Evolutionary conservation across 768 basidiomycete genomes (phyloP), one percentile per base, ranked within the genome.

Genomic region (Hygrophoropsis aurantiaca): DNA sequence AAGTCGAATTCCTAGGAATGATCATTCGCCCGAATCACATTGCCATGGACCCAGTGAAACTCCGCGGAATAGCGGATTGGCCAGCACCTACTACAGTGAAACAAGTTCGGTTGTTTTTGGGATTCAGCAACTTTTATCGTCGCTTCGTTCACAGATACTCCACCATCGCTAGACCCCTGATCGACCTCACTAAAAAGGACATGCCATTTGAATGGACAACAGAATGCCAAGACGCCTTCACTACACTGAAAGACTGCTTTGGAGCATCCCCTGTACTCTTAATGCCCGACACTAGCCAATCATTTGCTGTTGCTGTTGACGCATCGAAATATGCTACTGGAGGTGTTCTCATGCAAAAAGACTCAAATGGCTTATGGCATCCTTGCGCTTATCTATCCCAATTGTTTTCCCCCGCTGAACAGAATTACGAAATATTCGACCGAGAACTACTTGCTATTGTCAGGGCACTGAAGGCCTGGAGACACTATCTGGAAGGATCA

Each of bases 91-190:
- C 27, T 15, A 64, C 45, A 8, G 47, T 65, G 11, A 61, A 60
- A 25, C 58, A 74, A 19, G 40, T 74, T 2, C 68, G 70, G 57
- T 58, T 57, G 4, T 78, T 78, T 58, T 47, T 78, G 1, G 72
- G 73, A 3, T 75, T 78, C 46, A 54, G 60, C 3, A 77, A 76
- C 55, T 78, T 74, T 50, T 78, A 77, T 42, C 48, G 66, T 2
- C 44, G 65, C 0, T 77, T 77, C 58, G 71, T 77, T 15, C 4
- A 55, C 15, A 47, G 62, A n/a, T 77, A 63, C 50, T 58, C 68
- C 3, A 10, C 57, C 11, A 69, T 71, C 23, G 60, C 63, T 5
- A 44, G 60, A 11, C 65, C 68, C 4, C 46, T 74, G 2, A 65
- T 47, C 13, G 27, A 37, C 2, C 56, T 68, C 2, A 68, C 65